Base-by-base conservation (phyloP, 75 land plant genomes). In the Gnetum montanum region DNA sequence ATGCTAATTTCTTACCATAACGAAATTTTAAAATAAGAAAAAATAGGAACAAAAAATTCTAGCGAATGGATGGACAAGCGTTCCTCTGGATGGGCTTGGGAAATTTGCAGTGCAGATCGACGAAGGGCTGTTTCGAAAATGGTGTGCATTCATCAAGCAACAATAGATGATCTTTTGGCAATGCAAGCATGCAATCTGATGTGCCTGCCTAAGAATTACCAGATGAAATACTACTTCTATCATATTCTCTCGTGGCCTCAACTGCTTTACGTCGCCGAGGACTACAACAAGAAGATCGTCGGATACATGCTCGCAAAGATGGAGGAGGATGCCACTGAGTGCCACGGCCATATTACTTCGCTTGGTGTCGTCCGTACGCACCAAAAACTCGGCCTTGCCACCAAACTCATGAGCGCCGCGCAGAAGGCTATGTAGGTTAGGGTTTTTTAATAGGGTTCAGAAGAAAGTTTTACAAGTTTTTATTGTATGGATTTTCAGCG, bases 171-270 rank as follows among this genome's bases (percentile, higher is more conserved):
- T 50, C 83, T 91, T 28, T 78, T 91, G 46, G 95, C 95, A 43
- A 91, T 91, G 95, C 97, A 91, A 60, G 76, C 81, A 22, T 91
- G 97, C 80, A 91, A 91, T 58, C 59, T 91, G 62, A 58, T 91
- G 59, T 91, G 97, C 60, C 70, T 91, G 1, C 97, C 97, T 26
- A 94, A 90, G 71, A 90, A 90, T 66, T 90, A 91, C 85, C 95
- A 91, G 81, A 91, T 91, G 97, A 91, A 91, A 71, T 89, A 89
- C 70, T 91, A 91, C 57, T 54, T 88, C 68, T 91, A 91, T 73
- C 97, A 91, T 74, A 84, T 91, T 54, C 80, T 91, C 48, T 91
- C 97, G 0, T 91, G 97, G 97, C 97, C 97, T n/a, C 97, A 91
- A 70, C 89, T 91, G 35, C 89, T 91, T 49, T 91, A 89, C 70